Evolutionary conservation across 2,329 filamentous ascomycete species (phyloP), one percentile per base, ranked within the genome.

Genomic region (Colletotrichum horii): DNA sequence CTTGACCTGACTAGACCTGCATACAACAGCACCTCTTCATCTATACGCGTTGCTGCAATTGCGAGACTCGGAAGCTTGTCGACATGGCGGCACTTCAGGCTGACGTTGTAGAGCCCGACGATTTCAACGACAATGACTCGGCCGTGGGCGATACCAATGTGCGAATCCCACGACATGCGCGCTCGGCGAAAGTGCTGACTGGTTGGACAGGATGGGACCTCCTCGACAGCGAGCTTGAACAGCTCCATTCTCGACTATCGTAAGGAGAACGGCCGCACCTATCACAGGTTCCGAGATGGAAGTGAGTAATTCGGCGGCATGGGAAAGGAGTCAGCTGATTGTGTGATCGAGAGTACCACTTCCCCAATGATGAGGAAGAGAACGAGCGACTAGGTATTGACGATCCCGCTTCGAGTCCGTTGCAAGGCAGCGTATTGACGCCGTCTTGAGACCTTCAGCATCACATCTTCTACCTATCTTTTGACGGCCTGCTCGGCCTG

Each of bases 381-480:
- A 77, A 74, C 15, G 76, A 78, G 16, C 71, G 77, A 19, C 61
- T 77, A 28, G 77, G 76, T 76, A 22, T 16, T 9, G 4, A 4
- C 3, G 14, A 3, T 7, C 5, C 9, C 11, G 9, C 4, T 14
- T 22, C 2, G 11, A 11, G 3, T 26, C 7, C 16, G 19, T n/a
- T 16, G 5, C 3, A 24, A n/a, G 3, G 14, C 11, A 34, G 19
- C n/a, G 14, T 30, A 24, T 34, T 66, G 16, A 62, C 34, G 6
- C 36, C 1, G 2, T 12, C 8, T 8, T 2, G 65, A 81, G 89
- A 92, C 74, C 82, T 90, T 77, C 88, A 90, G 78, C 89, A 92
- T 80, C 86, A 90, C 79, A 87, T 91, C 79, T 87, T 88, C 79
- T 87, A 86, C 60, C 75, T 89, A 65, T 79, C 88, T 28, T 84